Conservation (phyloP, 768 basidiomycete genomes). For the Termitomyces heimii region DNA sequence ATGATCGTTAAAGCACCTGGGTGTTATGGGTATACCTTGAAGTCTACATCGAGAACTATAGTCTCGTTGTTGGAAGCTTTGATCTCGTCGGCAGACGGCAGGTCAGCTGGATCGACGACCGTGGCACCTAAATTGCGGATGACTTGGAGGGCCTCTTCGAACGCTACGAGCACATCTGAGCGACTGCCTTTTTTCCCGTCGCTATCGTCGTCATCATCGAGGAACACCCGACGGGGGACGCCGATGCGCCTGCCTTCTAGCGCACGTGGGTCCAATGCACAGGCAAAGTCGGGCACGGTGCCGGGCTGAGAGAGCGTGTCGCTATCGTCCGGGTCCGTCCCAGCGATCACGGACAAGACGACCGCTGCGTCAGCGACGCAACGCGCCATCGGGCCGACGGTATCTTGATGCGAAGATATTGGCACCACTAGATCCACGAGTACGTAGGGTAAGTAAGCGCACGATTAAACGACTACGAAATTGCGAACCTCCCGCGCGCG, state of each 20-base stretch:
- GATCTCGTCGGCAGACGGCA: conserved; percentile 51
- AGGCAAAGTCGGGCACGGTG: conserved; percentile 47
- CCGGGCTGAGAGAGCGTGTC: conserved; percentile 47
- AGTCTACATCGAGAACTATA: conserved; percentile 45
- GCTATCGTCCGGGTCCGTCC: conserved; percentile 47
- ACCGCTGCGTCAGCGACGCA: conserved; percentile 49
- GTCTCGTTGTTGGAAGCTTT: conserved; percentile 45
- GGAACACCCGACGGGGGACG: conserved; percentile 38
- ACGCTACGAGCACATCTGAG: conserved; percentile 29
- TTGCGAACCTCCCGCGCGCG: conserved; percentile 46
- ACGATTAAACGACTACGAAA: background rate
- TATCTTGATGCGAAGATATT: conserved; percentile 50
- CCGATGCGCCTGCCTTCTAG: conserved; percentile 49
- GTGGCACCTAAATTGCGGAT: conserved; percentile 38
- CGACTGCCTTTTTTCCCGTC: conserved; percentile 26
- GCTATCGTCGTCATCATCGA: conserved; percentile 16
- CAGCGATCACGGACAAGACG: conserved; percentile 49
- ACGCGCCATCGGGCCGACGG: conserved; percentile 51
- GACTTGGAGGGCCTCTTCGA: conserved; percentile 30
- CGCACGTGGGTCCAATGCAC: conserved; percentile 41
- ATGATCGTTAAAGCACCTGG: background rate
- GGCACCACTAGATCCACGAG: conserved; percentile 37
- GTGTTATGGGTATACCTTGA: conserved; percentile 41
- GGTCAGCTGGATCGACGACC: conserved; percentile 57
- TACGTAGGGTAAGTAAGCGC: too few relatives aligned